A percentile compares a stretch with the other conserved stretches of the same genome.
Evolutionary conservation across 208 protist genomes (phyloP).

Genomic region (Acanthamoeba healyi): DNA sequence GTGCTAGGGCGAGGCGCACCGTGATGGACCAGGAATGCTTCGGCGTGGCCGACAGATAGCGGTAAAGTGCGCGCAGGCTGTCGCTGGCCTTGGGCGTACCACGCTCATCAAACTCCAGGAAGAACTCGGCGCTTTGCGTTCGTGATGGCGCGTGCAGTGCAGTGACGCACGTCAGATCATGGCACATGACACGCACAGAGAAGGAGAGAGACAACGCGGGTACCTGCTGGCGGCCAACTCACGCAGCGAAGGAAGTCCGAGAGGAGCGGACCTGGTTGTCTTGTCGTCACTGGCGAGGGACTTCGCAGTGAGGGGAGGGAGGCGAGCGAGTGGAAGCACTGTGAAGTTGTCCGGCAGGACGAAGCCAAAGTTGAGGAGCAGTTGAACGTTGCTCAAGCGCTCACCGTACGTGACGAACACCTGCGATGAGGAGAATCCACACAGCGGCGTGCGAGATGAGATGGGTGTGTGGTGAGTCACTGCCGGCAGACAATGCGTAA

Average conservation of each 20-base stretch:
- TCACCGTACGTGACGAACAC: constrained; percentile 4
- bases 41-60: background rate
- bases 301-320: background rate
- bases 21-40: background rate
- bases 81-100: background rate
- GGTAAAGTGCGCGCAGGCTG: background rate
- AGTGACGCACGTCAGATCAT: too few relatives aligned
- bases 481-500: too few relatives aligned
- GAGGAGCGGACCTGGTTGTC: background rate
- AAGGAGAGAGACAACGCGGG: too few relatives aligned
- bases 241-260: background rate
- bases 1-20: too few relatives aligned
- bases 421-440: too few relatives aligned
- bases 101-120: background rate
- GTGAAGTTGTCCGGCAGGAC: constrained; percentile 3
- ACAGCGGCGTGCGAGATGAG: too few relatives aligned
- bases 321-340: background rate
- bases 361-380: constrained; percentile 46
- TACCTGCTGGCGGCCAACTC: too few relatives aligned
- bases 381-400: constrained; percentile 31
- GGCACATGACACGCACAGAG: too few relatives aligned
- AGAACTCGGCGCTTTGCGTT: background rate
- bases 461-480: too few relatives aligned
- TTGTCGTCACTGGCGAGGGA: background rate
- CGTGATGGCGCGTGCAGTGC: too few relatives aligned